Percentiles rank a stretch among this genome's conserved stretches.
Evolutionary conservation across 305 asterid genomes (phyloP).

Genomic region (Petunia hybrid): DNA sequence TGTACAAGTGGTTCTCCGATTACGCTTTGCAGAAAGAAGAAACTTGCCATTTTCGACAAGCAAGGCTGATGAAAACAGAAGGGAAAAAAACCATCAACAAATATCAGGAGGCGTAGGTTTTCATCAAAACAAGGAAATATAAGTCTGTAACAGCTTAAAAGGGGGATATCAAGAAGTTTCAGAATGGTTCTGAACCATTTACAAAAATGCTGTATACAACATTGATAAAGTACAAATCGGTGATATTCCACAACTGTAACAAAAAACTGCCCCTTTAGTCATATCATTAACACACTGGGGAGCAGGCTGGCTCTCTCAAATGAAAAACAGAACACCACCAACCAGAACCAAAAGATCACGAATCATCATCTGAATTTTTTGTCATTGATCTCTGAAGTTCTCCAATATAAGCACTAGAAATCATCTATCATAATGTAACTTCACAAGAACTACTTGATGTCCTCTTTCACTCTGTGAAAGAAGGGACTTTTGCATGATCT

Average conservation of each 20-base stretch:
- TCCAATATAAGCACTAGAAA: conserved; percentile 8
- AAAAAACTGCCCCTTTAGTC: not conserved
- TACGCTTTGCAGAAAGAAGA: conserved; percentile 86
- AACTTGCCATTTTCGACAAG: conserved; percentile 89
- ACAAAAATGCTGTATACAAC: not conserved
- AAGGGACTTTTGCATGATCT: not conserved
- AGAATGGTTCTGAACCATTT: not conserved
- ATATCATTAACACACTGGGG: not conserved
- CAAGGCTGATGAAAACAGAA: conserved; percentile 56
- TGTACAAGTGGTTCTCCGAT: conserved; percentile 74
- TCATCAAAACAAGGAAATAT: not conserved
- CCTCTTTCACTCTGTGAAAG: not conserved
- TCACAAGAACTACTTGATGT: conserved; percentile 17
- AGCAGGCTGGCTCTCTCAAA: not conserved
- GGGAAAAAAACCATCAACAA: not conserved
- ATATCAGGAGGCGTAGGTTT: not conserved
- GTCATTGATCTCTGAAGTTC: conserved; percentile 2
- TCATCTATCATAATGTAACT: not conserved
- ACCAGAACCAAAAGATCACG: not conserved
- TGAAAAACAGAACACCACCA: not conserved
- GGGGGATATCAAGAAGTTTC: conserved; percentile 15
- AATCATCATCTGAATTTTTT: not conserved
- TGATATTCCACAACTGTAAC: not conserved
- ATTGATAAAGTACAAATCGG: not conserved
- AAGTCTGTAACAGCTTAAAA: not conserved